These are phyloP conservation scores for Russula lepida DNA, from an alignment of 768 basidiomycete species.

Conservation along the genomic window DNA sequence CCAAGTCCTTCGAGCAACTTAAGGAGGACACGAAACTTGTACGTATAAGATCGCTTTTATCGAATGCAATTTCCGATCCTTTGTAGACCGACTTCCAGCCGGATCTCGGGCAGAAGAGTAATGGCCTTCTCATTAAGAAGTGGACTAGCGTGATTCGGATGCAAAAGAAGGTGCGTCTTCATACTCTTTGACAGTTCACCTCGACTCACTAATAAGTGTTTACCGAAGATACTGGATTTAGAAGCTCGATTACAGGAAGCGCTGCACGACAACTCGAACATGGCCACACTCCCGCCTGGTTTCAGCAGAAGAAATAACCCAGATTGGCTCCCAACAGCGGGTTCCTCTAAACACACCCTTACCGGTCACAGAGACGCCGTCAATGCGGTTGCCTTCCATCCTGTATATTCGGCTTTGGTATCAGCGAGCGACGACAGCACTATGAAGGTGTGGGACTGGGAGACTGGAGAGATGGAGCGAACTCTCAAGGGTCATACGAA, in stretches of 20 bases:
- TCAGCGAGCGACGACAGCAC: slow-evolving; percentile 49
- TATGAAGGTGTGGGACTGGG: slow-evolving; percentile 58
- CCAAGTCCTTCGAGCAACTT: slow-evolving; percentile 29
- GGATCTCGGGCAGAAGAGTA: slow-evolving; percentile 24
- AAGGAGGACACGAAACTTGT: slow-evolving; percentile 25
- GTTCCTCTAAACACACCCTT: slow-evolving; percentile 35
- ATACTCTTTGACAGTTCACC: neutral
- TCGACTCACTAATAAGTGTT: neutral
- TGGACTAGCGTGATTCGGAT: slow-evolving; percentile 24
- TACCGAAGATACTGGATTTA: slow-evolving; percentile 49
- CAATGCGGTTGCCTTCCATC: slow-evolving; percentile 48
- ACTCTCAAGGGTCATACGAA: slow-evolving; percentile 55
- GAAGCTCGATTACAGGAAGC: slow-evolving; percentile 46
- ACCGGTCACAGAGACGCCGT: slow-evolving; percentile 41
- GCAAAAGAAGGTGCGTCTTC: slow-evolving; percentile 21
- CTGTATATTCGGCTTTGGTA: slow-evolving; percentile 41
- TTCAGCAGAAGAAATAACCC: slow-evolving; percentile 31
- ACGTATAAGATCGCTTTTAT: neutral
- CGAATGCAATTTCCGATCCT: neutral
- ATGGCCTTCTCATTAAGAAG: slow-evolving; percentile 22
- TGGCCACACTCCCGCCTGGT: slow-evolving; percentile 26
- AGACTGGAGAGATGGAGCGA: slow-evolving; percentile 50
- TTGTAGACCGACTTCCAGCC: slow-evolving; percentile 26
- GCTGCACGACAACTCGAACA: slow-evolving; percentile 37
- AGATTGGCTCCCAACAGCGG: slow-evolving; percentile 46